Evolutionary conservation across 306 rosid species (phyloP), one percentile per base, ranked within the genome.

Genomic region (Erythrophleum fordii): DNA sequence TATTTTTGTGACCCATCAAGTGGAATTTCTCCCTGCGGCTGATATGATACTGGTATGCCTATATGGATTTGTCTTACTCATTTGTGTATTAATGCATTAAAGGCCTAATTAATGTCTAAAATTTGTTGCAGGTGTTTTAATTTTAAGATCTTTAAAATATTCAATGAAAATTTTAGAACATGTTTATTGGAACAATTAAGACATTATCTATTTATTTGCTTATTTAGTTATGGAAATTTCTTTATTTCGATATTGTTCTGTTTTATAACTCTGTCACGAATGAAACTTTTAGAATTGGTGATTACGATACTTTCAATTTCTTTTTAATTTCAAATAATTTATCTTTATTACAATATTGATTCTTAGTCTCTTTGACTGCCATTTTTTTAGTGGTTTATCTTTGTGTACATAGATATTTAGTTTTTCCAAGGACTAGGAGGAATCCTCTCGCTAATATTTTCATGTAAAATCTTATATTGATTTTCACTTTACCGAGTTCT

Each of bases 1-100:
- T 61, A 81, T 96, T 81, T 96, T 86, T 45, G 99, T 96, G 78
- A 96, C 99, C 70, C 98, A 96, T 92, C 99, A 96, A 92, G 98
- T 96, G 72, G 99, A 96, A 87, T 93, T 96, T 89, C 94, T 96
- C 60, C 98, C 98, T 69, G 76, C 97, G 62, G 95, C 95, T 80
- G 97, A 96, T 85, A 79, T 93, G 86, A 96, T 96, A 84, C 88
- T 96, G 97, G 99, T 96, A 93, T 73, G 91, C 76, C 80, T 80
- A 37, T 70, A 44, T 29, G 28, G 34, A 11, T 75, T 74, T 73
- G 45, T 81, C 82, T 65, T 79, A 14, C 34, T 53, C 73, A 56
- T 69, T 77, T 76, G 67, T 65, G 68, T 69, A 78, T 80, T 45
- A 56, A 84, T 59, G 79, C 65, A 25, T 2, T 58, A 52, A 62